A percentile compares a stretch with the other conserved stretches of the same genome.
These are phyloP conservation scores for Heterobasidion parviporum DNA, from an alignment of 1,284 basidiomycete genomes.

Conservation along the genomic window DNA sequence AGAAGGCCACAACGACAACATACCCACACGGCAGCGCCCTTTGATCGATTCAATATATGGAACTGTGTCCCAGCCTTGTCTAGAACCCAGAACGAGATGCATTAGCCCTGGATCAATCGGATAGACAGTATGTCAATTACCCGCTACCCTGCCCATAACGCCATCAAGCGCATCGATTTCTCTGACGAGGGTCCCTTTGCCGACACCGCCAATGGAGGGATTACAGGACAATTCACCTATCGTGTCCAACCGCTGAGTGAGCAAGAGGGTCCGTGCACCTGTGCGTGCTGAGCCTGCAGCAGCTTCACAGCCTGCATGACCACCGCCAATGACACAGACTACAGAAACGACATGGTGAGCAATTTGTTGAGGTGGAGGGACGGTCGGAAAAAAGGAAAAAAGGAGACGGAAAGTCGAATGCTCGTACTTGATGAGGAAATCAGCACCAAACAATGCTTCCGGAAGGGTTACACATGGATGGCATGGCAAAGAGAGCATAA, in stretches of 20 bases:
- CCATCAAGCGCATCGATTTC: slow-evolving; percentile 88
- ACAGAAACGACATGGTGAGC: slow-evolving; percentile 2
- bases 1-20: slow-evolving; percentile 14
- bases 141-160: slow-evolving; percentile 67
- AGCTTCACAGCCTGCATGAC: slow-evolving; percentile 88
- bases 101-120: background rate
- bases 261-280: slow-evolving; percentile 70
- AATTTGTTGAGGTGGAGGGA: background rate
- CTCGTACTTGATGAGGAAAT: too few relatives aligned
- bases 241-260: slow-evolving; percentile 75
- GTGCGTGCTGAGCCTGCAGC: slow-evolving; percentile 79
- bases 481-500: too few relatives aligned
- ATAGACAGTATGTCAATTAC: slow-evolving; percentile 26
- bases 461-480: too few relatives aligned
- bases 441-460: too few relatives aligned
- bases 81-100: slow-evolving; percentile 16
- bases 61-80: slow-evolving; percentile 87
- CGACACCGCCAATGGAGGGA: slow-evolving; percentile 82
- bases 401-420: background rate
- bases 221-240: slow-evolving; percentile 90
- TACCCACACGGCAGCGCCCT: slow-evolving; percentile 85
- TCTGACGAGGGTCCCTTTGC: slow-evolving; percentile 82
- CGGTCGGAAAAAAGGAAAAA: background rate
- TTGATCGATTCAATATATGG: slow-evolving; percentile 77
- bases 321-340: slow-evolving; percentile 88